These are phyloP conservation scores for Sporothrix dimorphospora DNA, from an alignment of 2,329 filamentous ascomycete species.

Conservation along the genomic window DNA sequence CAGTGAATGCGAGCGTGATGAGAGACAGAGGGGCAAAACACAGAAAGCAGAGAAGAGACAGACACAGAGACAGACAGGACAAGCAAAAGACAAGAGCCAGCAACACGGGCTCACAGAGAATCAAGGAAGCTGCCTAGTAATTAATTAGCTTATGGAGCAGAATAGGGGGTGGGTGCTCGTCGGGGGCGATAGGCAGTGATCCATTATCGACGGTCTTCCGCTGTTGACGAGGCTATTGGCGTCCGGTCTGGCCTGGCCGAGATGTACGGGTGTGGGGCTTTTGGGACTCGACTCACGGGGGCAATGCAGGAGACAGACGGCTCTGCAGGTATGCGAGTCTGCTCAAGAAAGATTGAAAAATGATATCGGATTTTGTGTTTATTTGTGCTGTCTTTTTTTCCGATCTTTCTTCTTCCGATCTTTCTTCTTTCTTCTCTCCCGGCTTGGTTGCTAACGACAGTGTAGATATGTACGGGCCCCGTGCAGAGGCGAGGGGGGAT, in stretches of 20 bases:
- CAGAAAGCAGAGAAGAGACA: neutral
- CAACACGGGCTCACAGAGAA: neutral
- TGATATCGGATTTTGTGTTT: neutral
- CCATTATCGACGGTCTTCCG: neutral
- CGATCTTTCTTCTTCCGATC: neutral
- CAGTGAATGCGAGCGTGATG: neutral
- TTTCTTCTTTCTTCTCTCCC: neutral
- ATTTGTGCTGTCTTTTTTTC: neutral
- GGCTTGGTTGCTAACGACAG: neutral
- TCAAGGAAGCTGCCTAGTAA: neutral
- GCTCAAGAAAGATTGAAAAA: neutral
- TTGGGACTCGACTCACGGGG: neutral
- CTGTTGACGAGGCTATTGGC: slow-evolving; percentile 19
- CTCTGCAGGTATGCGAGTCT: neutral
- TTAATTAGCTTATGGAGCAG: neutral
- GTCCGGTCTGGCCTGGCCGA: slow-evolving; percentile 7
- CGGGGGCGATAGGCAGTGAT: neutral
- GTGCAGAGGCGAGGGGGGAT: neutral
- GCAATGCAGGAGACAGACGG: neutral
- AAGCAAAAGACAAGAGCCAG: too few relatives aligned
- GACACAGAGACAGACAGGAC: neutral
- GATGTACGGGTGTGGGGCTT: slow-evolving; percentile 5
- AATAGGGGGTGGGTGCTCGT: neutral
- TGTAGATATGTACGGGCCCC: neutral
- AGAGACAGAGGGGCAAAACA: neutral